Base-by-base conservation (phyloP, 2,329 filamentous ascomycete genomes). In the Amylocarpus encephaloides region DNA sequence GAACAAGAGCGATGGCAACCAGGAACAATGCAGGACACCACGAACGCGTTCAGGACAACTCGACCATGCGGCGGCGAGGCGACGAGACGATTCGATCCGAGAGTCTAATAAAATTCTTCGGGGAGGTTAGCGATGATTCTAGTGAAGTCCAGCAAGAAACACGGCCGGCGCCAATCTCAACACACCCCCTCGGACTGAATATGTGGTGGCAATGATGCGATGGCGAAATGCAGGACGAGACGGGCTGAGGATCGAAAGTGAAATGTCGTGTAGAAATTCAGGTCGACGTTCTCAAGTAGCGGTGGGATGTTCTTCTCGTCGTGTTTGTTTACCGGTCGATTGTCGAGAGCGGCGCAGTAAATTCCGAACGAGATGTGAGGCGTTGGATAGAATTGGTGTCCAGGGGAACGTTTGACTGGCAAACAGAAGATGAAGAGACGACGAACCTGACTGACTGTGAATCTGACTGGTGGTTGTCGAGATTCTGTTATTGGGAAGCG, bases 61-160 rank as follows among this genome's bases (percentile, higher is more conserved):
- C 56, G 52, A 63, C 59, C 60, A 62, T 65, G 62, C 61, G 56
- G 55, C 51, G 57, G 47, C 22, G 13, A 29, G 22, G 13, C 15
- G 12, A 29, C 12, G 6, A 35, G 5, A 39, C 34, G 44, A 47
- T 18, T 30, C 22, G 16, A 16, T 22, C 32, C 30, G 43, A 6
- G 35, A 16, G 26, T 40, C 34, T 40, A 40, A 19, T 9, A 26
- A 26, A 26, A 39, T 19, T 15, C 44, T 40, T 30, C 13, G 15
- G 11, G 22, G 19, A 16, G 10, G 35, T 47, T 40, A 47, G 44
- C 35, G 34, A 47, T 13, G 44, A 16, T 40, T 15, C 44, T 29
- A 11, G 34, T 16, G 35, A 30, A 10, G 10, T 16, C 9, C 13
- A 13, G 6, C 13, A 26, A 30, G 22, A 39, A 39, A 30, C 34